These are phyloP conservation scores for Raddia distichophylla DNA, from an alignment of 176 grass and related monocot species.

Conservation along the genomic window DNA sequence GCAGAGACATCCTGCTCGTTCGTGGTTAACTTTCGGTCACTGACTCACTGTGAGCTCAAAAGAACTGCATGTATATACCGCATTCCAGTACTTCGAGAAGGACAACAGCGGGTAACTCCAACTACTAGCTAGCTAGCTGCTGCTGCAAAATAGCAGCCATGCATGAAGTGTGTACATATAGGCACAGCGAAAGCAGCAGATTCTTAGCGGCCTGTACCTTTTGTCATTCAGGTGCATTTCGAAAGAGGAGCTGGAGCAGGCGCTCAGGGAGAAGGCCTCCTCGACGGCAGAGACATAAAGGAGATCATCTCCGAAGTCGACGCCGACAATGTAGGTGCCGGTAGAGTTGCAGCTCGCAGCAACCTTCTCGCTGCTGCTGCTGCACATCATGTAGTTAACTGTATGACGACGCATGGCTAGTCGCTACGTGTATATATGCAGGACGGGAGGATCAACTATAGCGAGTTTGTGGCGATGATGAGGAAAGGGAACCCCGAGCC, in stretches of 20 bases:
- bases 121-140: no score
- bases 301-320: conserved; percentile 83
- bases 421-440: background rate
- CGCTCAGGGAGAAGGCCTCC: conserved; percentile 71
- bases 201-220: background rate
- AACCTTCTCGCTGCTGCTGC: background rate
- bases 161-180: background rate
- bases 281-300: conserved; percentile 79
- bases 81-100: conserved; percentile 92
- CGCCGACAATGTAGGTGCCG: conserved; percentile 72
- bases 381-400: background rate
- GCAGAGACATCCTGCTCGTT: conserved; percentile 21
- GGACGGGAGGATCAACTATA: conserved; percentile 90
- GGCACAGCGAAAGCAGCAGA: background rate
- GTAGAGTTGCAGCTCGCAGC: background rate
- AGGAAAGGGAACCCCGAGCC: conserved; percentile 73
- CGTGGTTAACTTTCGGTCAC: background rate
- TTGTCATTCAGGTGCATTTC: conserved; percentile 60
- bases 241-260: conserved; percentile 88
- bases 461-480: conserved; percentile 87
- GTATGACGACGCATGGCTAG: background rate
- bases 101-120: conserved; percentile 65
- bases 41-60: background rate
- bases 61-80: conserved; percentile 20
- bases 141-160: background rate